These are phyloP conservation scores for Curvularia sp. DNA, from an alignment of 2,329 filamentous ascomycete genomes.

Conservation along the genomic window DNA sequence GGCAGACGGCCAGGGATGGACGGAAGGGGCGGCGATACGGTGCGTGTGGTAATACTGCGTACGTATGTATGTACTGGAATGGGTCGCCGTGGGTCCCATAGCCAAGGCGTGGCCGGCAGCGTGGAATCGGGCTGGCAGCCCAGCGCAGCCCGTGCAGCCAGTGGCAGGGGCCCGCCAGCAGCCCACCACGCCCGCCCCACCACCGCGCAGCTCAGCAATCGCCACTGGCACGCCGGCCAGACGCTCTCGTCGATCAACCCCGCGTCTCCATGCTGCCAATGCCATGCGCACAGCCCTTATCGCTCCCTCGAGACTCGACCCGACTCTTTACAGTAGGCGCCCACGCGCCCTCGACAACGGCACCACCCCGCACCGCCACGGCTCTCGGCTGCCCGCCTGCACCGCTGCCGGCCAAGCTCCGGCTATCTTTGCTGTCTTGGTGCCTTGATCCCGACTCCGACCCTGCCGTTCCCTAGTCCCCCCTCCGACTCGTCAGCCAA, in stretches of 20 bases:
- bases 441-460: slow-evolving; percentile 15
- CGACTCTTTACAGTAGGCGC: background rate
- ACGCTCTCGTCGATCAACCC: slow-evolving; percentile 26
- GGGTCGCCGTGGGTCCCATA: too few species aligned
- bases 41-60: background rate
- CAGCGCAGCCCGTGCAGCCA: slow-evolving; percentile 7
- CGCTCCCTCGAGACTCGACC: too few species aligned
- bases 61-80: too few species aligned
- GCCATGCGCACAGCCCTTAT: background rate
- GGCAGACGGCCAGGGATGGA: background rate
- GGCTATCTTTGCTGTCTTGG: slow-evolving; percentile 20
- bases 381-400: background rate
- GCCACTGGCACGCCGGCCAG: slow-evolving; percentile 26
- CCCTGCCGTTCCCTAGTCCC: slow-evolving; percentile 6
- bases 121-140: slow-evolving; percentile 36
- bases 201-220: slow-evolving; percentile 21
- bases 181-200: slow-evolving; percentile 16
- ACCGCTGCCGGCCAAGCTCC: slow-evolving; percentile 6
- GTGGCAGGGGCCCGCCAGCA: slow-evolving; percentile 30
- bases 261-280: slow-evolving; percentile 16
- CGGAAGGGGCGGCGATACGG: slow-evolving; percentile 8
- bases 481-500: slow-evolving; percentile 12
- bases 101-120: slow-evolving; percentile 24
- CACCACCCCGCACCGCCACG: slow-evolving; percentile 9
- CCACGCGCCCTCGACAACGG: background rate